Evolutionary conservation across 169 alveolate genomes (phyloP), one percentile per base, ranked within the genome.

Genomic region (Toxoplasma gondii): DNA sequence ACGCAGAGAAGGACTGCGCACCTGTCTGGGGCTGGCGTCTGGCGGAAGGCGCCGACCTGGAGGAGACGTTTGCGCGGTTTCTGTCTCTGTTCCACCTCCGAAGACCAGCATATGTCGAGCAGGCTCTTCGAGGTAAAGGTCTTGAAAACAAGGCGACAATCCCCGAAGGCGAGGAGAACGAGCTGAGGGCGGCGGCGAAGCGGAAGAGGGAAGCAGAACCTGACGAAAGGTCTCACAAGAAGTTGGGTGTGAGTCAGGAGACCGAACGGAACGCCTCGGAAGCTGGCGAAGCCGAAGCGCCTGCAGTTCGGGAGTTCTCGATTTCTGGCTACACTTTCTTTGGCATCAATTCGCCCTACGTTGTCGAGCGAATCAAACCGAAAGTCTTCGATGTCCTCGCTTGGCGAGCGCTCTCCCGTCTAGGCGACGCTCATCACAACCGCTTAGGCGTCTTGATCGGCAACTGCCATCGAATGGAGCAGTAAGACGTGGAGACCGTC

Each of bases 21-120:
- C 84, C 45, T n/a, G 84, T 74, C 10, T 91, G 58, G 53, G 94
- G 94, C 58, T 91, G 94, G 94, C 94, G 94, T 41, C 81, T 91
- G 82, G 94, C 94, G 49, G 94, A 74, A 80, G 94, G 94, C 34
- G 49, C 41, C 94, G 94, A 91, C 53, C 24, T 91, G 44, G 70
- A 91, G 83, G 41, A 74, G 94, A 45, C 53, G 91, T 91, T 74
- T 44, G 5, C 84, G 39, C 43, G 27, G n/a, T 74, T 74, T n/a
- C 27, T 36, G 24, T 36, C 43, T 1, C 84, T 74, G 17, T 74
- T 74, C 43, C 53, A 86, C 69, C 43, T 74, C 43, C 84, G 84
- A 29, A 4, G n/a, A 19, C 39, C 39, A 17, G 12, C 45, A 31
- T 31, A 31, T 4, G n/a, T 41, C 2, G 44, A n/a, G 27, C 84